These are phyloP conservation scores for Plantago ovata DNA, from an alignment of 257 asterid species.

Conservation along the genomic window DNA sequence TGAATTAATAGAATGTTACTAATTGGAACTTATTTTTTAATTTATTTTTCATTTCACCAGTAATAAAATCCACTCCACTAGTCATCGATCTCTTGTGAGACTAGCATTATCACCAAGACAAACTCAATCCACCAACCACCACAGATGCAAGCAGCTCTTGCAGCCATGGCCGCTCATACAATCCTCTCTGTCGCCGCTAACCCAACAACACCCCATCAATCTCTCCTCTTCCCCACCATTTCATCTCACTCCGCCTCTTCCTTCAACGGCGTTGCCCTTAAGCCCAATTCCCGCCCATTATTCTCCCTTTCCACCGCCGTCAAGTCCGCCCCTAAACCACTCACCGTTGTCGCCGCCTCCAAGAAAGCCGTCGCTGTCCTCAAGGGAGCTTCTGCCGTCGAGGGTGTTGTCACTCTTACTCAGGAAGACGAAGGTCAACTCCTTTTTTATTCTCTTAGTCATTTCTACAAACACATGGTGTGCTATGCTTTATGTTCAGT, in stretches of 20 bases:
- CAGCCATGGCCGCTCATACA: conserved; percentile 75
- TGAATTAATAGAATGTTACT: no score
- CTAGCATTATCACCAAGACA: not conserved
- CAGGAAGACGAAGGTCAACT: conserved; percentile 67
- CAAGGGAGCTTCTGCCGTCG: conserved; percentile 76
- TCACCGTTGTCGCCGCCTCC: conserved; percentile 62
- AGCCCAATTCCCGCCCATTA: conserved; percentile 41
- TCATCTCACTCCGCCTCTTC: conserved; percentile 38
- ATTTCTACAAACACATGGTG: conserved; percentile 23
- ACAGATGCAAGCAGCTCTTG: conserved; percentile 44
- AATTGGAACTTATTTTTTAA: no score
- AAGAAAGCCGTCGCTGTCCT: conserved; percentile 89
- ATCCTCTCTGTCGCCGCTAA: conserved; percentile 34
- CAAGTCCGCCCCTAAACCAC: conserved; percentile 49
- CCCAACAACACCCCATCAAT: conserved; percentile 27
- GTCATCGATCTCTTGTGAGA: not conserved
- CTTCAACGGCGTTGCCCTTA: conserved; percentile 61
- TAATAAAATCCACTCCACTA: not conserved
- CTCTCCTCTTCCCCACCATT: conserved; percentile 35
- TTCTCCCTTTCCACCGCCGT: conserved; percentile 39
- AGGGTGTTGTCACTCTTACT: conserved; percentile 85
- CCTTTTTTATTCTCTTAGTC: conserved; percentile 18
- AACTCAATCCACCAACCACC: conserved; percentile 9
- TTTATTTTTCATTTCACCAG: not conserved
- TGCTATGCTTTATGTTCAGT: not conserved